Base-by-base conservation (phyloP, 768 basidiomycete species). In the Lactifluus volemus region DNA sequence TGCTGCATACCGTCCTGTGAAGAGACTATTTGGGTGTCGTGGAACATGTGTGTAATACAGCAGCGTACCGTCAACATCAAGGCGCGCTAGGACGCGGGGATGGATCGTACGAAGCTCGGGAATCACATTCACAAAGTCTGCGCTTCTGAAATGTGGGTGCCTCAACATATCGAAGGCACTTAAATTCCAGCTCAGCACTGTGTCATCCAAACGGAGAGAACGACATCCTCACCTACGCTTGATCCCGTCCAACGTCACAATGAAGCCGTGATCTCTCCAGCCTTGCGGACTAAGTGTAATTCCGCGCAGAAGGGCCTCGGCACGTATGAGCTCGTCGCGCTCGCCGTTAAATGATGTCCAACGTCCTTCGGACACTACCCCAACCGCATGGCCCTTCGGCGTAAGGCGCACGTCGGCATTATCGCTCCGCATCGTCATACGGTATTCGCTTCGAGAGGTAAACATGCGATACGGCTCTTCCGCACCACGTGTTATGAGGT, bases 391-490 rank as follows among this genome's bases (percentile, higher is more conserved):
- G 81, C 90, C 92, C 72, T 84, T 85, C 67, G 82, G 81, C 0
- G 93, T 95, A 60, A 96, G 73, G 49, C 93, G 79, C 54, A 84
- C 51, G 73, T 96, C 93, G 3, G 93, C 93, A 64, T 96, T 96
- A 72, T 96, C 93, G 54, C 88, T 86, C 53, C 93, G 79, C 47
- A 95, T 80, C 0, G 85, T 85, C 83, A 96, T 86, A 25, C 93
- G 84, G 69, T 92, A 96, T 68, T 96, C 93, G 15, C 89, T 91
- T 41, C 93, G 80, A 15, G 89, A 88, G 0, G 93, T 95, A 71
- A 96, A 95, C 90, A 95, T 94, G 30, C 92, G 88, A 67, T 95
- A 96, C 52, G 92, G 93, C 69, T 96, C 93, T 68, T 93, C 89
- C 3, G 89, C 86, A 3, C 93, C 93, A 68, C 92, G 92, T 47